Conservation (phyloP, 192 early-diverging fungal species). For the Podila verticillata region DNA sequence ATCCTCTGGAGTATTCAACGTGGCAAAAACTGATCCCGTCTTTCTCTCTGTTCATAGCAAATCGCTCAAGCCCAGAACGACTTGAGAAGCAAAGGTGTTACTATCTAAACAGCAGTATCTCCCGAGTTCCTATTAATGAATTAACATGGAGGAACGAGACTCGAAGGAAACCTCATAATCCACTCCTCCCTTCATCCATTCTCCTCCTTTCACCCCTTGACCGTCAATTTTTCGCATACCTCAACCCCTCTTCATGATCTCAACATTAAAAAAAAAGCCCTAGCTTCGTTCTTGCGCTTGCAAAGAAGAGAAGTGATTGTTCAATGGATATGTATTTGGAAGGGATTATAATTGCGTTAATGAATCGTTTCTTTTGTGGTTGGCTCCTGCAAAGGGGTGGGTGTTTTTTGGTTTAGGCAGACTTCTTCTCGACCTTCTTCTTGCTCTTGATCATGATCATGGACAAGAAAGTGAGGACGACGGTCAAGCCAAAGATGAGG, state of each 20-base stretch:
- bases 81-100: conserved; percentile 75
- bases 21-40: not conserved
- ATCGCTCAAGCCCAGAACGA: conserved; percentile 85
- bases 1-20: too few species aligned
- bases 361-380: not conserved
- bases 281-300: too few species aligned
- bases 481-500: conserved; percentile 80
- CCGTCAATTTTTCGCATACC: too few species aligned
- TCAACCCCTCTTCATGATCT: too few species aligned
- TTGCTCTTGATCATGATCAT: conserved; percentile 84
- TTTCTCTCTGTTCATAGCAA: conserved; percentile 65
- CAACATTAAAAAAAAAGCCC: too few species aligned
- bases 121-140: not conserved
- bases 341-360: too few species aligned
- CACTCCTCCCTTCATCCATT: not conserved
- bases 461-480: conserved; percentile 80
- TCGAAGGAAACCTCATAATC: not conserved
- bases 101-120: conserved; percentile 37
- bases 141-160: too few species aligned
- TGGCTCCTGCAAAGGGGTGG: not conserved
- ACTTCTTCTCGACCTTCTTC: conserved; percentile 81
- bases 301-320: too few species aligned
- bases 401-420: conserved; percentile 51
- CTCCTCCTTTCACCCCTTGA: conserved; percentile 5
- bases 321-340: too few species aligned